A percentile compares a stretch with the other conserved stretches of the same genome.
Conservation (phyloP, 1,139 yeast genomes). For the Pichia sp. region DNA sequence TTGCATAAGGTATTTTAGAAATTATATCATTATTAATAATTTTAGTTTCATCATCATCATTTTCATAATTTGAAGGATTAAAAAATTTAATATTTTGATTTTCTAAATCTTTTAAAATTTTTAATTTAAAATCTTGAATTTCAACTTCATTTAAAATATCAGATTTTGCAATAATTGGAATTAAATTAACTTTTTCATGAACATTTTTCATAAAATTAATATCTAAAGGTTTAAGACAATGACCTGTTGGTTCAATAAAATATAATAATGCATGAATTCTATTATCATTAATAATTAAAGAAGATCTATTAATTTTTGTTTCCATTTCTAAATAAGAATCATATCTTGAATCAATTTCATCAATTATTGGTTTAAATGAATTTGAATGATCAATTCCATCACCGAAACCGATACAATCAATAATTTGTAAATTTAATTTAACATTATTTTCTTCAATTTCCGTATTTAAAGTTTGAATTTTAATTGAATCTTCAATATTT, state of each 20-base stretch:
- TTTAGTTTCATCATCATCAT: constrained; percentile 82
- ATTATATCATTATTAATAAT: constrained; percentile 61
- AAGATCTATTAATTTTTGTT: constrained; percentile 74
- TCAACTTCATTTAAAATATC: constrained; percentile 92
- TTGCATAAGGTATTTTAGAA: constrained; percentile 82
- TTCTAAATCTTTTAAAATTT: constrained; percentile 69
- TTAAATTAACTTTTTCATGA: constrained; percentile 86
- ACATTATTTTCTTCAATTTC: constrained; percentile 93
- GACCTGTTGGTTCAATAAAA: constrained; percentile 97
- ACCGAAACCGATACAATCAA: constrained; percentile 94
- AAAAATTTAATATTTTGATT: constrained; percentile 75
- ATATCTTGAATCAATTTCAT: constrained; percentile 80
- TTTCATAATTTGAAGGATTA: constrained; percentile 70
- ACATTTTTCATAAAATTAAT: constrained; percentile 82
- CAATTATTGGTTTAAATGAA: constrained; percentile 90
- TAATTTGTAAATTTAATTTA: constrained; percentile 72
- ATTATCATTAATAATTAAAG: constrained; percentile 49
- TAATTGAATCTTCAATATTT: constrained; percentile 39
- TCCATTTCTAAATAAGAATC: constrained; percentile 88
- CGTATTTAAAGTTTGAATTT: constrained; percentile 61
- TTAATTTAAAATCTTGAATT: constrained; percentile 62
- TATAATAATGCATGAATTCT: constrained; percentile 84
- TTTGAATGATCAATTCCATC: constrained; percentile 83
- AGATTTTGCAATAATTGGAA: constrained; percentile 92
- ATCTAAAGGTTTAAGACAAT: constrained; percentile 82